Evolutionary conservation across 2,329 filamentous ascomycete genomes (phyloP), one percentile per base, ranked within the genome.

Genomic region (Xylaria polymorpha): DNA sequence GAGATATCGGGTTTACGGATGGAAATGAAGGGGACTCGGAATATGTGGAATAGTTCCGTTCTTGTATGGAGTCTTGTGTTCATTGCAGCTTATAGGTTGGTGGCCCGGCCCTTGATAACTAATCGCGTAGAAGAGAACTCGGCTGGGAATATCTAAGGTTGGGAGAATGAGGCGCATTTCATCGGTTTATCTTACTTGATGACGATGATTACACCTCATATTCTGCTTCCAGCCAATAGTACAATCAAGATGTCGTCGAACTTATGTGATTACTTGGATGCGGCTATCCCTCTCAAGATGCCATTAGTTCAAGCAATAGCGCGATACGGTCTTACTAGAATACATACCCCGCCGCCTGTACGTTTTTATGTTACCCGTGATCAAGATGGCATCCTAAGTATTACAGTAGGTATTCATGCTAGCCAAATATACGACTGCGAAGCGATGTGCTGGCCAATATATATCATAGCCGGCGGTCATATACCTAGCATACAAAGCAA

Each of bases 21-120:
- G 6, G 14, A 29, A 29, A 14, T 29, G 46, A 29, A 29, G 44
- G 46, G 46, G 46, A 12, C 6, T 15, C 22, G 0, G 46, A 29
- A 25, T 18, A 29, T 25, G 22, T 50, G 46, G 46, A 50, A 50
- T 50, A 8, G 12, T 50, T 50, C 46, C 46, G 46, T 50, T 50
- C 4, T 4, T 29, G 25, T n/a, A 4, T 46, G 43, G 5, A 46
- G 8, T 46, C 10, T 25, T 50, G 37, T 15, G 37, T 41, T 12
- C 14, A 12, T 4, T 14, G 9, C 25, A 50, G 46, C 46, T 25
- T 48, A 12, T 5, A 25, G 22, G 22, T 25, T 6, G 12, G 22
- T 25, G 20, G 12, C 4, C 22, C 15, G n/a, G n/a, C n/a, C 18
- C 18, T 10, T 25, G 44, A 50, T 15, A 50, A 2, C 22, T 18